phyloP scores from a whole-genome alignment of 306 rosid species.

The Trifolium subterraneum region DNA sequence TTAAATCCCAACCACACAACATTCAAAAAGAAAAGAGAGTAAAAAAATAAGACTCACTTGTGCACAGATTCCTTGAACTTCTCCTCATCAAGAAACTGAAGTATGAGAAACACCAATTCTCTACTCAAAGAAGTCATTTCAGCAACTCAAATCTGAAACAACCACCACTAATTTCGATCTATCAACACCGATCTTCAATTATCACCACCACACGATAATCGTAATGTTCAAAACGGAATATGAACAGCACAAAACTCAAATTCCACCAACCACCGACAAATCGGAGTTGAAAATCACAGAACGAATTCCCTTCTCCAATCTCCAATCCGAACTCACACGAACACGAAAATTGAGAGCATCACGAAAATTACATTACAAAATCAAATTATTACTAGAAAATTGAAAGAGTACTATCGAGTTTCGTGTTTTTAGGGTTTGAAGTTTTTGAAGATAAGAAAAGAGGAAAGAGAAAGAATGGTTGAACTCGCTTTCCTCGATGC shows the following conservation, averaged over 20 bases:
- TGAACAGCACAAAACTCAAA: background rate
- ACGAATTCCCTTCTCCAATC: background rate
- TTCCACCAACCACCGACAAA: constrained; percentile 19
- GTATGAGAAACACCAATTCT: constrained; percentile 89
- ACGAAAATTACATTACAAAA: constrained; percentile 12
- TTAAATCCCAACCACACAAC: background rate
- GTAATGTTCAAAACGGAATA: too few species aligned
- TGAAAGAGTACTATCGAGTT: constrained; percentile 44
- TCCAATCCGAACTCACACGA: background rate
- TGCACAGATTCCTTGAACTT: constrained; percentile 77
- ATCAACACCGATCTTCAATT: constrained; percentile 43
- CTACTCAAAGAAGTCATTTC: constrained; percentile 79
- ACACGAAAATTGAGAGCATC: background rate
- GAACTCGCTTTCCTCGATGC: background rate
- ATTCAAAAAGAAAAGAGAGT: background rate
- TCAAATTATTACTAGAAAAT: constrained; percentile 31
- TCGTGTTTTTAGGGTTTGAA: constrained; percentile 75
- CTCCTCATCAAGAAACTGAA: constrained; percentile 89
- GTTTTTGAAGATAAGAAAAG: constrained; percentile 54
- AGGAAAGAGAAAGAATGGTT: constrained; percentile 18
- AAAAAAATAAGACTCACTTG: constrained; percentile 49
- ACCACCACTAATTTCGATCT: constrained; percentile 29
- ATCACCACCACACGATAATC: constrained; percentile 3
- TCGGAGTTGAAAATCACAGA: background rate
- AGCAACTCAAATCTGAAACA: constrained; percentile 22